phyloP scores from a whole-genome alignment of 345 rosid genomes.

The Gossypium herbaceum region DNA sequence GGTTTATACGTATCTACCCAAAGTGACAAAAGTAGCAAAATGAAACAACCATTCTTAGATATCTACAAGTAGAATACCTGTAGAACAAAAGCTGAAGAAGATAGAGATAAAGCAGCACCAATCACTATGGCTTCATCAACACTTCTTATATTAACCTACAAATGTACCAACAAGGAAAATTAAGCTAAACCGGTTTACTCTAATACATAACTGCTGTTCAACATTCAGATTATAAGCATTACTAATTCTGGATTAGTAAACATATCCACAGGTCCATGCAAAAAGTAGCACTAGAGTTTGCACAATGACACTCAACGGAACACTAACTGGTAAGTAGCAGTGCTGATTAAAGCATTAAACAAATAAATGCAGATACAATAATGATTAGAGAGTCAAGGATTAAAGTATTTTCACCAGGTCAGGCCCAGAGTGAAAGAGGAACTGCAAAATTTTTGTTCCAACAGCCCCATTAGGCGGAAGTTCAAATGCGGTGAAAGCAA shows the following conservation, averaged over 20 bases:
- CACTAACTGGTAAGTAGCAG: not conserved
- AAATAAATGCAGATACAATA: not conserved
- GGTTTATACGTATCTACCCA: not conserved
- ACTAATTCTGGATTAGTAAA: constrained; percentile 5
- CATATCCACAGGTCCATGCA: not conserved
- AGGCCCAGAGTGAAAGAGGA: constrained; percentile 85
- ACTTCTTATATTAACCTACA: constrained; percentile 92
- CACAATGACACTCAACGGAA: not conserved
- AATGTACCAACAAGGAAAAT: constrained; percentile 7
- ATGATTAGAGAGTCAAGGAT: not conserved
- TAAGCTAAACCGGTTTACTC: not conserved
- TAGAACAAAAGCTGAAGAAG: constrained; percentile 95
- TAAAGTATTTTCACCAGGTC: constrained; percentile 61
- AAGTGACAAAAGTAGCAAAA: not conserved
- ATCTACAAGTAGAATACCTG: constrained; percentile 53
- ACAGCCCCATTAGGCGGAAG: constrained; percentile 97
- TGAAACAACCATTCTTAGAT: constrained; percentile 2
- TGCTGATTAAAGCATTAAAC: not conserved
- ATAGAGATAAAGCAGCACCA: constrained; percentile 94
- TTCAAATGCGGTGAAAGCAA: constrained; percentile 95
- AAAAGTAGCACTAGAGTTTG: not conserved
- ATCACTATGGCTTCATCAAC: constrained; percentile 94
- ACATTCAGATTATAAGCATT: constrained; percentile 6
- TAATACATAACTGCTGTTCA: not conserved
- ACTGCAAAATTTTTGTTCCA: constrained; percentile 82